Base-by-base conservation (phyloP, 2,329 filamentous ascomycete genomes). In the Grosmannia clavigera region DNA sequence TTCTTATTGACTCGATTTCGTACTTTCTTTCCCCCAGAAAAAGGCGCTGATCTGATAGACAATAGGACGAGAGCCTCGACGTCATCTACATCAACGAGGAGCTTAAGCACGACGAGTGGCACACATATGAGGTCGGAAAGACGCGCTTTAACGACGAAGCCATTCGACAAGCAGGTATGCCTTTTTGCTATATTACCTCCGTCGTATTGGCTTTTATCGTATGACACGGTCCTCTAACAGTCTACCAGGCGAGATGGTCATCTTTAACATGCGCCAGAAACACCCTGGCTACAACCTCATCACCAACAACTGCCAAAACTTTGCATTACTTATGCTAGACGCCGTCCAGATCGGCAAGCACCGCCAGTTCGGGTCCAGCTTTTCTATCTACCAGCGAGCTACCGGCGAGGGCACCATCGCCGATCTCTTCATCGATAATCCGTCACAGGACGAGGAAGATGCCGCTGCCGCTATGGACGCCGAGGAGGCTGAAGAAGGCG, bases 301-400 rank as follows among this genome's bases (percentile, higher is more conserved):
- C 66, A 78, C 73, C 63, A 83, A 83, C 67, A 83, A 83, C 68
- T 83, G 81, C 67, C 81, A 83, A 64, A 82, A 78, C 22, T 83
- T 79, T 61, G 80, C 78, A 0, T 66, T 81, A 16, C 70, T 74
- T 53, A 69, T 82, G 16, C 74, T 83, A 9, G 78, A 82, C 61
- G 76, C 78, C 35, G 79, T 83, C 61, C 78, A 81, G 61, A 72
- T 78, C 14, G 76, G 78, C 7, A 70, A 73, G 14, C 74, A 76
- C 61, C 75, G 73, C 52, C 73, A 82, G 55, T 82, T 83, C 51
- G 79, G 74, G 46, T 81, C 80, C 3, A 80, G 74, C 0, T 73
- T 79, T 46, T 76, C 76, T 27, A 76, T 83, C 3, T 82, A 81
- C 61, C 74, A 81, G 63, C 70, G 75, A 10, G 70, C 80, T 0